A percentile compares a stretch with the other conserved stretches of the same genome.
phyloP scores from a whole-genome alignment of 73 alveolate genomes.

The Uronychia binucleata region DNA sequence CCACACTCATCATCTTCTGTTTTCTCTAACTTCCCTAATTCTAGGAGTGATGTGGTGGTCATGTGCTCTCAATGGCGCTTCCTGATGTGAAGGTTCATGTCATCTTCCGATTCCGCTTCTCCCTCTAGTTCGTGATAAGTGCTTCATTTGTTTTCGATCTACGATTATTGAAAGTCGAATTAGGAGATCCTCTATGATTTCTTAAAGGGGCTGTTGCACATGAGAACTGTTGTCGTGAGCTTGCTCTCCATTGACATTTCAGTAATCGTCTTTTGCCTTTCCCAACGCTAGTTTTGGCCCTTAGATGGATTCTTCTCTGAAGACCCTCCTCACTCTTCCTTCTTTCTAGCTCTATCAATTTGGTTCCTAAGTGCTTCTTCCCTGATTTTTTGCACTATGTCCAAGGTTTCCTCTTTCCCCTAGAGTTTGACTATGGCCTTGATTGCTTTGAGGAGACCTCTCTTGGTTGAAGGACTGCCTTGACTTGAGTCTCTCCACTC shows the following conservation, averaged over 20 bases:
- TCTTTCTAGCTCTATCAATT: not conserved
- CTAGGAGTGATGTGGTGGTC: no score
- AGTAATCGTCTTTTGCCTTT: not conserved
- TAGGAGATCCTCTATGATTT: no score
- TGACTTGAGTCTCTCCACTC: not conserved
- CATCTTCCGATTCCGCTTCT: not conserved
- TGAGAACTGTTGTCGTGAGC: not conserved
- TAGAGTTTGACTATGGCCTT: not conserved
- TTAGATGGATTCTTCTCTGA: not conserved
- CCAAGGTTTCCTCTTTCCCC: not conserved
- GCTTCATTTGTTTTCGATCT: no score
- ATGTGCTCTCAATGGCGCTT: no score
- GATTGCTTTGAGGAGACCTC: not conserved
- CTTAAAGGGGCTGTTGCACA: not conserved
- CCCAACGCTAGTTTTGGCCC: not conserved
- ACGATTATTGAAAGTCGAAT: no score
- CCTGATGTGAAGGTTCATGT: no score
- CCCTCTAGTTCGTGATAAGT: no score
- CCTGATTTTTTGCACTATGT: not conserved
- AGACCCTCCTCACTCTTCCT: not conserved
- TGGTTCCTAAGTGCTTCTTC: not conserved
- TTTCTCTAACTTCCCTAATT: no score
- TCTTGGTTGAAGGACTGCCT: not conserved
- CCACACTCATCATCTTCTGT: no score
- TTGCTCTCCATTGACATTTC: not conserved